Evolutionary conservation across 208 protist genomes (phyloP).

Genomic region (Leishmania arabica): DNA sequence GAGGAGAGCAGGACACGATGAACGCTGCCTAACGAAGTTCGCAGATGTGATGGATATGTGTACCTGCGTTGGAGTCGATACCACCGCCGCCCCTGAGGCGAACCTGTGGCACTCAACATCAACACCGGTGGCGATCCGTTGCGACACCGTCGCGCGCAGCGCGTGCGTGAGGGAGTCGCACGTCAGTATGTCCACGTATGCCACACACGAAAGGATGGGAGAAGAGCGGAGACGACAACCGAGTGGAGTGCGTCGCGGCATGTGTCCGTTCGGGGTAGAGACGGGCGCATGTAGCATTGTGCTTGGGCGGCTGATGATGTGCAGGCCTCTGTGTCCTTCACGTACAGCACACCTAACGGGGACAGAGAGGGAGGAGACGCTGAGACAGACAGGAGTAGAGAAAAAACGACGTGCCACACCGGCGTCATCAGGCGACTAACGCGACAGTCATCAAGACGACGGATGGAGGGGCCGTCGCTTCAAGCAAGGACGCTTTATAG

Average conservation of each 20-base stretch:
- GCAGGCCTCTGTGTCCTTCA: neutral
- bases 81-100: neutral
- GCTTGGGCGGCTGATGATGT: neutral
- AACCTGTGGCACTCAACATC: neutral
- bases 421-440: neutral
- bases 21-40: neutral
- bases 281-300: neutral
- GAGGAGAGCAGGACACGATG: no score
- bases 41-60: neutral
- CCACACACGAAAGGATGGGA: neutral
- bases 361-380: neutral
- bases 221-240: no score
- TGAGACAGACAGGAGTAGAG: neutral
- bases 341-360: neutral
- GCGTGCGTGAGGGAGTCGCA: neutral
- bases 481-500: neutral
- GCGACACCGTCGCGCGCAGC: no score
- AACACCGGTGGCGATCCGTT: neutral
- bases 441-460: neutral
- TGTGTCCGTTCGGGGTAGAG: neutral
- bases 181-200: neutral
- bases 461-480: neutral
- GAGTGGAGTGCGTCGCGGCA: neutral
- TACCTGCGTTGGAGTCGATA: neutral
- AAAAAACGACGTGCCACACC: no score